phyloP scores from a whole-genome alignment of 2,329 filamentous ascomycete species.

The Ceratocystis cacaofunesta region DNA sequence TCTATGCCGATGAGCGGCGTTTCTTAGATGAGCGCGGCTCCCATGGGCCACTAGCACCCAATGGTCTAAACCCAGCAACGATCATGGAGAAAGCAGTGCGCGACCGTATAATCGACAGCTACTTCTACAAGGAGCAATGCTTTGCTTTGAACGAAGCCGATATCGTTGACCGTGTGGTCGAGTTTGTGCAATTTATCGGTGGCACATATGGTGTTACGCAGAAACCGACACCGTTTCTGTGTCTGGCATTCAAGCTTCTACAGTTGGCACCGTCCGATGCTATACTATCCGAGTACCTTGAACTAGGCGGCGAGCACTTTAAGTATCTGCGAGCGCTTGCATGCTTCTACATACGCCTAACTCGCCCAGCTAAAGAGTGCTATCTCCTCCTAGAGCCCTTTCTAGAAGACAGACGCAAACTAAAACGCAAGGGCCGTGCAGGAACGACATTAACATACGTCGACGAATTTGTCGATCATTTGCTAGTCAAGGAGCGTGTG shows the following conservation, averaged over 20 bases:
- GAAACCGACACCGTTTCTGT: constrained; percentile 83
- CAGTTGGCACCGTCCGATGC: constrained; percentile 71
- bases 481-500: constrained; percentile 75
- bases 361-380: constrained; percentile 66
- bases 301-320: constrained; percentile 58
- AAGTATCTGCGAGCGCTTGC: constrained; percentile 83
- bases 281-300: constrained; percentile 65
- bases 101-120: constrained; percentile 86
- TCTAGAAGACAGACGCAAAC: constrained; percentile 66
- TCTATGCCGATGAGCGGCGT: constrained; percentile 61
- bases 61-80: constrained; percentile 85
- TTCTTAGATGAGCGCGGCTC: constrained; percentile 88
- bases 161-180: constrained; percentile 77
- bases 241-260: constrained; percentile 84
- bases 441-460: constrained; percentile 65
- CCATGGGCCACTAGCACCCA: constrained; percentile 56
- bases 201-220: constrained; percentile 76
- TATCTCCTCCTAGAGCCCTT: constrained; percentile 69
- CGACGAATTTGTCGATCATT: constrained; percentile 86
- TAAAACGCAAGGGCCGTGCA: constrained; percentile 59
- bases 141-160: constrained; percentile 79
- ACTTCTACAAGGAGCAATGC: constrained; percentile 98
- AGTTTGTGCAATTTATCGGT: constrained; percentile 67
- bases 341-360: constrained; percentile 84
- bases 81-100: constrained; percentile 91